Base-by-base conservation (phyloP, 2,329 filamentous ascomycete genomes). In the Aciculosporium take region DNA sequence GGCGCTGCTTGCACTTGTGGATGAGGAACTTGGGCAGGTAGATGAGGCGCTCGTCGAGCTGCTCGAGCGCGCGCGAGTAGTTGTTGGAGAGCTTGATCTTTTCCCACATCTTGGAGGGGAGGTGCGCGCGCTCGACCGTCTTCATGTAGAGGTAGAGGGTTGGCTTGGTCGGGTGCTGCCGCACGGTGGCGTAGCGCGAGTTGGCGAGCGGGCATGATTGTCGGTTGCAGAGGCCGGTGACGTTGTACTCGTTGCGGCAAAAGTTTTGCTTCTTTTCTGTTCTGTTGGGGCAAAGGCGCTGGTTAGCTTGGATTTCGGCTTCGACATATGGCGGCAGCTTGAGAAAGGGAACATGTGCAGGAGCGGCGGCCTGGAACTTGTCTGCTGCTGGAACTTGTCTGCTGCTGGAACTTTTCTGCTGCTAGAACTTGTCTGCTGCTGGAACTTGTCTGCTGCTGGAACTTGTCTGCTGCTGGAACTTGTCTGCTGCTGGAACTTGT, bases 121-220 rank as follows among this genome's bases (percentile, higher is more conserved):
- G 75, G 61, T 88, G 89, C 10, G 82, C 73, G 47, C 91, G 84
- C 68, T 94, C 87, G 51, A 88, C 76, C 4, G 86, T 91, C 69
- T 95, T 96, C 73, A 94, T 94, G 72, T 94, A 96, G 43, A 96
- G 79, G 66, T 95, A 96, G 48, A 96, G 73, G 7, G 77, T 78
- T 48, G 84, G 83, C 40, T 84, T 88, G 46, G 62, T 79, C 67
- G 87, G 81, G 55, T 93, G 79, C 41, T 84, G 76, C 49, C 89
- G 82, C 46, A 96, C 79, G 7, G 89, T 96, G 46, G 89, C 89
- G 70, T 96, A 95, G 46, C 87, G 77, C 30, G 80, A 84, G 67
- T 94, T 95, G 51, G 88, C 86, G 43, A 94, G 76, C 3, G 88
- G 87, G 59, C 88, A 94, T 41, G 84, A 85, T 61, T 94, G 85